These are phyloP conservation scores for Delitschia confertaspora DNA, from an alignment of 495 filamentous ascomycete genomes.

Conservation along the genomic window DNA sequence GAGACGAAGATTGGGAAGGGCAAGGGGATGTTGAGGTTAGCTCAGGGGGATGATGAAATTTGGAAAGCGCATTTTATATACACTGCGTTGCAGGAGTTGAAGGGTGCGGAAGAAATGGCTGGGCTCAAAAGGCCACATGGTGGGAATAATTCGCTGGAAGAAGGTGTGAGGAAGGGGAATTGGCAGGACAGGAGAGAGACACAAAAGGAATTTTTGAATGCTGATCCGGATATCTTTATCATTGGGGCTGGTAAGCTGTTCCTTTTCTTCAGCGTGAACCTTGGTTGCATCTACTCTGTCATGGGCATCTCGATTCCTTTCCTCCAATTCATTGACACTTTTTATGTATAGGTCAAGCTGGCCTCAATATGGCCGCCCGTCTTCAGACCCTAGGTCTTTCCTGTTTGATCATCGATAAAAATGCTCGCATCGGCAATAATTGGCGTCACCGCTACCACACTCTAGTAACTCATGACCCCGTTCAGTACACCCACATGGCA, in stretches of 20 bases:
- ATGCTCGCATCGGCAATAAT: slow-evolving; percentile 60
- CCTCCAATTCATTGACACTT: background rate
- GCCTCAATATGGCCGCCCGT: slow-evolving; percentile 56
- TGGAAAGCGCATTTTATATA: slow-evolving; percentile 29
- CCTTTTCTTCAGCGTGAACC: background rate
- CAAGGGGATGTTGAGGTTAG: slow-evolving; percentile 20
- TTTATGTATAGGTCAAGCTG: slow-evolving; percentile 40
- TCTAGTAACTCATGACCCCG: slow-evolving; percentile 64
- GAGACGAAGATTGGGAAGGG: slow-evolving; percentile 23
- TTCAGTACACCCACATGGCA: slow-evolving; percentile 68
- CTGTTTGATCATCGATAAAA: slow-evolving; percentile 56
- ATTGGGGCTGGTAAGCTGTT: slow-evolving; percentile 45
- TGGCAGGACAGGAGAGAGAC: slow-evolving; percentile 56
- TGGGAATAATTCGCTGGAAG: slow-evolving; percentile 20
- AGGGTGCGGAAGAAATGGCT: slow-evolving; percentile 12
- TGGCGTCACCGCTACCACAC: slow-evolving; percentile 58
- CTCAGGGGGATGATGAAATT: slow-evolving; percentile 10
- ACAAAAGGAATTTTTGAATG: slow-evolving; percentile 47
- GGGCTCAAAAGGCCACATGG: slow-evolving; percentile 20
- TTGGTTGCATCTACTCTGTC: too few relatives aligned
- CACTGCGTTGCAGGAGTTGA: slow-evolving; percentile 22
- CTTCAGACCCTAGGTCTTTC: slow-evolving; percentile 59
- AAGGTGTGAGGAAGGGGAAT: slow-evolving; percentile 36
- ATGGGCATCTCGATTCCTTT: background rate
- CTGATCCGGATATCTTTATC: slow-evolving; percentile 57